Percentiles rank a stretch among this genome's conserved stretches.
phyloP scores from a whole-genome alignment of 345 rosid genomes.

The Dovyalis caffra region DNA sequence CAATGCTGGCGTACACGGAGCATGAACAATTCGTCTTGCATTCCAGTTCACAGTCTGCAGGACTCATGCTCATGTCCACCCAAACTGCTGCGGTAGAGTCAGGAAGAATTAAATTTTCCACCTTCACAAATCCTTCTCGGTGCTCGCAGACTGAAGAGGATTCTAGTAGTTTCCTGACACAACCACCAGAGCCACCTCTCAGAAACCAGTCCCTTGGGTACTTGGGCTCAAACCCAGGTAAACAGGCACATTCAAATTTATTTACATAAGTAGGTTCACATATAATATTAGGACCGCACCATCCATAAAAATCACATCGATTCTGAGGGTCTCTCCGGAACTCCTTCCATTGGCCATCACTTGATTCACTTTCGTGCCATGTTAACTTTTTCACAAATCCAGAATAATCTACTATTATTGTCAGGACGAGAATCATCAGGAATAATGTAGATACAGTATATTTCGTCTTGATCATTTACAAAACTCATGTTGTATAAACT shows the following conservation, averaged over 20 bases:
- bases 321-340: background rate
- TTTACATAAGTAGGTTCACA: slow-evolving; percentile 3
- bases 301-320: slow-evolving; percentile 5
- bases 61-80: background rate
- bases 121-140: background rate
- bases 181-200: slow-evolving; percentile 13
- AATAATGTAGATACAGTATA: accelerated
- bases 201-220: background rate
- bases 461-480: background rate
- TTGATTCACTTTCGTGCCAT: background rate
- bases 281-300: slow-evolving; percentile 6
- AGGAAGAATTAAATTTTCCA: background rate
- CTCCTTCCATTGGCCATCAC: background rate
- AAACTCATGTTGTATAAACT: background rate
- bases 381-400: background rate
- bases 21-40: slow-evolving; percentile 14
- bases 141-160: background rate
- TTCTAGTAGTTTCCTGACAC: background rate
- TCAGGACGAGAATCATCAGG: background rate
- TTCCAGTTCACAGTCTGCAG: background rate
- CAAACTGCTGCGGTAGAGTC: background rate
- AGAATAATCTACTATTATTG: background rate
- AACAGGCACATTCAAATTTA: background rate
- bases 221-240: slow-evolving; percentile 12
- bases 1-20: slow-evolving; percentile 6